Evolutionary conservation across 2,329 filamentous ascomycete genomes (phyloP).

Genomic region (Xylariaceae sp.): DNA sequence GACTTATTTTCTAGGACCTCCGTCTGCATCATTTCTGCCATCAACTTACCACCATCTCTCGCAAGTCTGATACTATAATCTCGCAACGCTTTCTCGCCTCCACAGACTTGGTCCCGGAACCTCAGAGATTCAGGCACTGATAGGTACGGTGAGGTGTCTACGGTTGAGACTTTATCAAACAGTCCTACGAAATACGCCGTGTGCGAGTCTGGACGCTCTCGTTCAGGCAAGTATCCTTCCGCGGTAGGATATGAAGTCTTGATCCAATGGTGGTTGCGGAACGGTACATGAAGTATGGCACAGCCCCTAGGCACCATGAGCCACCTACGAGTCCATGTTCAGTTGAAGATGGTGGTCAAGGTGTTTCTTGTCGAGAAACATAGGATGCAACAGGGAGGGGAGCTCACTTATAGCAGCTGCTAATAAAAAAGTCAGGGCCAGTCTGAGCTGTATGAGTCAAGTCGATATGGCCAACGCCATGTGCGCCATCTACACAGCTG

Average conservation of each 20-base stretch:
- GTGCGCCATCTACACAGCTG: slow-evolving; percentile 66
- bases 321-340: slow-evolving; percentile 43
- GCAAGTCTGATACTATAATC: slow-evolving; percentile 53
- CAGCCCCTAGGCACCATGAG: slow-evolving; percentile 66
- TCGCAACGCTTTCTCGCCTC: slow-evolving; percentile 60
- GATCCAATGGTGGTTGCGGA: slow-evolving; percentile 62
- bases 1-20: slow-evolving; percentile 55
- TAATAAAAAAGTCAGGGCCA: slow-evolving; percentile 68
- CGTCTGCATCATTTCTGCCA: slow-evolving; percentile 57
- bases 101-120: slow-evolving; percentile 57
- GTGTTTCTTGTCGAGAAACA: background rate
- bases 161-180: slow-evolving; percentile 64
- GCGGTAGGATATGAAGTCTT: slow-evolving; percentile 65
- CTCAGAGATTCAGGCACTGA: slow-evolving; percentile 58
- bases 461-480: slow-evolving; percentile 66
- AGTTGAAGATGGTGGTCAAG: slow-evolving; percentile 4
- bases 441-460: slow-evolving; percentile 52
- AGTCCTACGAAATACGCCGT: slow-evolving; percentile 54
- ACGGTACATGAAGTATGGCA: slow-evolving; percentile 65
- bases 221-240: slow-evolving; percentile 55
- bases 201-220: slow-evolving; percentile 8
- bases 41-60: slow-evolving; percentile 47
- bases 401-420: slow-evolving; percentile 61
- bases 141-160: slow-evolving; percentile 60
- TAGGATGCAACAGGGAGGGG: background rate